Conservation (phyloP, 2,329 filamentous ascomycete species). For the Aspergillus flavus region DNA sequence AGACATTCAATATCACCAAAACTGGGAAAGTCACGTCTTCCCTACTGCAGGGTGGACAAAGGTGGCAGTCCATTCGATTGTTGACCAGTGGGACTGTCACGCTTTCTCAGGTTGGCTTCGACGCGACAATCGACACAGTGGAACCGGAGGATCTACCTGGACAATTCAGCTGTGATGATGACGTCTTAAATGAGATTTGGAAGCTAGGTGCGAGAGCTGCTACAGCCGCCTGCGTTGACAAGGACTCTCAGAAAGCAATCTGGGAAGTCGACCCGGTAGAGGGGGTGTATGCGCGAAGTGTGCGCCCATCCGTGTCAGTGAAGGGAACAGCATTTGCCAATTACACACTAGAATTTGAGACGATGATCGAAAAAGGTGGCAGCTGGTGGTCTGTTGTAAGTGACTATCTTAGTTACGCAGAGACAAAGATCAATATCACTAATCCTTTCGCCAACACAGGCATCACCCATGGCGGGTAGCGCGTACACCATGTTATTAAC, state of each 20-base stretch:
- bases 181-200: background rate
- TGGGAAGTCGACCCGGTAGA: background rate
- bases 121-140: background rate
- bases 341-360: background rate
- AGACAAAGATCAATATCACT: background rate
- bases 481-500: background rate
- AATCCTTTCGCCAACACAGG: background rate
- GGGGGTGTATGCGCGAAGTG: background rate
- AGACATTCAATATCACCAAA: background rate
- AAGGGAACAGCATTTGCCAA: background rate
- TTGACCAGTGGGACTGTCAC: background rate
- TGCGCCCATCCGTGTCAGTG: background rate
- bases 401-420: accelerated
- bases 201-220: background rate
- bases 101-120: background rate
- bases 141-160: background rate
- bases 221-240: background rate
- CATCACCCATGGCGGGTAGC: background rate
- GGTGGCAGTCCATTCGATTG: background rate
- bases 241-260: background rate
- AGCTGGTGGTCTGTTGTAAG: background rate
- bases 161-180: background rate
- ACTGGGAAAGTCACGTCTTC: background rate
- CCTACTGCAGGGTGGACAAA: background rate
- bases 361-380: background rate